Conservation (phyloP, 2,329 filamentous ascomycete species). For the Sclerotinia glacialis region DNA sequence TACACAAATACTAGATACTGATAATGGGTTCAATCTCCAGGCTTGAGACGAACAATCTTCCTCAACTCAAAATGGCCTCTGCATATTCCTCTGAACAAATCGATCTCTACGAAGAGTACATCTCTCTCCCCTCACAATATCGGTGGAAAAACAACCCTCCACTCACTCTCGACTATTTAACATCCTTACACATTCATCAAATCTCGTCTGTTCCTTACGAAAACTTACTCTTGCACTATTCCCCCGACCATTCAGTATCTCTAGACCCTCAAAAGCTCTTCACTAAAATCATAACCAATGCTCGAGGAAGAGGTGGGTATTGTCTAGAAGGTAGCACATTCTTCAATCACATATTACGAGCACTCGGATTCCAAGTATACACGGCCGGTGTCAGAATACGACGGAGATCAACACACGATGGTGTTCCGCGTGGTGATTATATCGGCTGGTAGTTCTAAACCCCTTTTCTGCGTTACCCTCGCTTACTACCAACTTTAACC, state of each 20-base stretch:
- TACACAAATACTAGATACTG: not conserved
- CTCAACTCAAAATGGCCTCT: slow-evolving; percentile 22
- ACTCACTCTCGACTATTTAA: slow-evolving; percentile 30
- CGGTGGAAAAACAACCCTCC: slow-evolving; percentile 23
- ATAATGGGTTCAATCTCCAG: not conserved
- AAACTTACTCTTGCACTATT: slow-evolving; percentile 36
- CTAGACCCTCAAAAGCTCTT: slow-evolving; percentile 34
- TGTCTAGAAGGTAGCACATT: slow-evolving; percentile 59
- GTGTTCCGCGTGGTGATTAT: slow-evolving; percentile 32
- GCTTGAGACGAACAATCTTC: not conserved
- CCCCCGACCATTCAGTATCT: slow-evolving; percentile 24
- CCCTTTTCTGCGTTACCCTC: not conserved
- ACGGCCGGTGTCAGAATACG: slow-evolving; percentile 46
- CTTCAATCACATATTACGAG: slow-evolving; percentile 52
- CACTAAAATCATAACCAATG: slow-evolving; percentile 33
- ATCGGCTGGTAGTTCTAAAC: slow-evolving; percentile 32
- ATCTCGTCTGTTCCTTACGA: slow-evolving; percentile 34
- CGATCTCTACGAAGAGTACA: slow-evolving; percentile 29
- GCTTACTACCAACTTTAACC: not conserved
- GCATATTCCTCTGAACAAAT: slow-evolving; percentile 31
- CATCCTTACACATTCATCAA: slow-evolving; percentile 31
- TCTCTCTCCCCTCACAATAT: slow-evolving; percentile 30
- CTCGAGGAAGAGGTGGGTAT: slow-evolving; percentile 52
- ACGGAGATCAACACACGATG: slow-evolving; percentile 25
- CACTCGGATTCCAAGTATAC: slow-evolving; percentile 54